These are phyloP conservation scores for Microsporum audouinii DNA, from an alignment of 2,329 filamentous ascomycete genomes.

Conservation along the genomic window DNA sequence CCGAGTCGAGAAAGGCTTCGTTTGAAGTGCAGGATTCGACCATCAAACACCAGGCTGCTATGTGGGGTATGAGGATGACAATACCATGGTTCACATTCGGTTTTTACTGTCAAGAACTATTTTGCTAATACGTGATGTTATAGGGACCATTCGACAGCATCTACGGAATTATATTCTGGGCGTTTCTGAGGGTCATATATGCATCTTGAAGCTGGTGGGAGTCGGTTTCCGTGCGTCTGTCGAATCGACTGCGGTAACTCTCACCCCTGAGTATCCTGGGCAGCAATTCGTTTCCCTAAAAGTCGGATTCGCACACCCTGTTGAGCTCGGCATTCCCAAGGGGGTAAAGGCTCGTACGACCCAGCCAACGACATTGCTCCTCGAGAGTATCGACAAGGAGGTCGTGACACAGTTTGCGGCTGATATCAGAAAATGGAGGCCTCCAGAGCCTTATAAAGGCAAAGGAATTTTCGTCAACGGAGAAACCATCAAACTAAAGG, in stretches of 20 bases:
- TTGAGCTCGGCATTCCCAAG: slow-evolving; percentile 72
- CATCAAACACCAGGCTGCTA: slow-evolving; percentile 67
- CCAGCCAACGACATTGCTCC: slow-evolving; percentile 77
- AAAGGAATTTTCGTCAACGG: slow-evolving; percentile 98
- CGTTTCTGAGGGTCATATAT: slow-evolving; percentile 91
- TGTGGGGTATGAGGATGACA: slow-evolving; percentile 67
- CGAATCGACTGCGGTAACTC: slow-evolving; percentile 61
- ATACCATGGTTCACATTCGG: neutral
- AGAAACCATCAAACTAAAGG: slow-evolving; percentile 95
- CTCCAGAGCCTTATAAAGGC: slow-evolving; percentile 95
- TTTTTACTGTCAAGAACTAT: neutral
- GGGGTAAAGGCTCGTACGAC: slow-evolving; percentile 80
- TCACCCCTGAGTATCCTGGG: slow-evolving; percentile 55
- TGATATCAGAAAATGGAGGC: slow-evolving; percentile 73
- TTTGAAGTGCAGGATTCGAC: slow-evolving; percentile 59
- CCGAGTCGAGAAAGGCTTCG: slow-evolving; percentile 49
- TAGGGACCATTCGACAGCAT: slow-evolving; percentile 82
- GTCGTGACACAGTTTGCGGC: slow-evolving; percentile 86
- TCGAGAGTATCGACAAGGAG: slow-evolving; percentile 81
- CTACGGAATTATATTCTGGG: slow-evolving; percentile 84
- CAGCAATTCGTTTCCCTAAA: slow-evolving; percentile 88
- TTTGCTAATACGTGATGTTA: neutral
- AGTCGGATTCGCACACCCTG: slow-evolving; percentile 90
- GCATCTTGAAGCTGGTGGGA: slow-evolving; percentile 82
- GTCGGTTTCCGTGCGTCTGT: slow-evolving; percentile 89